phyloP scores from a whole-genome alignment of 139 green algal genomes.

The Chlorella sp. region DNA sequence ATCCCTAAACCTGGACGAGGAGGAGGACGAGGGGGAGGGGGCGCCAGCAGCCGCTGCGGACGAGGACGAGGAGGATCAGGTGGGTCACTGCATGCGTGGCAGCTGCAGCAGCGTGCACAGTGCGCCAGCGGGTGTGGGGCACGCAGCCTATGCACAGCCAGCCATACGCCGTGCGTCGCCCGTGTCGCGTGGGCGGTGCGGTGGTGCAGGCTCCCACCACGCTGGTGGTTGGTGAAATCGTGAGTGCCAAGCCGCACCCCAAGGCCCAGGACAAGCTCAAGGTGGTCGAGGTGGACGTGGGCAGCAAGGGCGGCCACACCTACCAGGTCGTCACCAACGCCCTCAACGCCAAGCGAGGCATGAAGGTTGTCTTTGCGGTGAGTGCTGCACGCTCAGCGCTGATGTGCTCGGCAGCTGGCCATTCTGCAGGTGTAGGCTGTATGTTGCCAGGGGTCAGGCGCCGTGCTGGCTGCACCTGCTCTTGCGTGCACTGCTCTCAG shows the following conservation, averaged over 20 bases:
- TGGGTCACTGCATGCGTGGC: constrained; percentile 15
- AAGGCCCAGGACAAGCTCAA: constrained; percentile 53
- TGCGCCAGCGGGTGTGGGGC: no score
- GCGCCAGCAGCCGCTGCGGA: constrained; percentile 28
- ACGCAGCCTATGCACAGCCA: background rate
- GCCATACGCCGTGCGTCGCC: background rate
- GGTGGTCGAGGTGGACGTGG: constrained; percentile 46
- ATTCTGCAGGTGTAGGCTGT: no score
- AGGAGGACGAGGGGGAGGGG: no score
- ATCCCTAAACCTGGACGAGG: no score
- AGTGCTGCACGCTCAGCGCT: no score
- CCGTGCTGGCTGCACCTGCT: no score
- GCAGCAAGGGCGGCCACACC: no score
- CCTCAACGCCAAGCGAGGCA: constrained; percentile 46
- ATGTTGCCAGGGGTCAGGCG: background rate
- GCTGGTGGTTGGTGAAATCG: constrained; percentile 32
- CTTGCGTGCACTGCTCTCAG: constrained; percentile 27
- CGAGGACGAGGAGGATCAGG: constrained; percentile 10
- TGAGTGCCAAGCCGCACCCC: constrained; percentile 46
- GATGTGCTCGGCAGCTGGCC: background rate
- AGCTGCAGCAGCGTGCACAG: background rate
- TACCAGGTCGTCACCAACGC: constrained; percentile 66
- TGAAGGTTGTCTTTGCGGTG: constrained; percentile 71
- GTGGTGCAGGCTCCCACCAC: no score
- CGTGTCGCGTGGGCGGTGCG: background rate